Conservation (phyloP, 768 basidiomycete genomes). For the Leccinum subtestaceum region DNA sequence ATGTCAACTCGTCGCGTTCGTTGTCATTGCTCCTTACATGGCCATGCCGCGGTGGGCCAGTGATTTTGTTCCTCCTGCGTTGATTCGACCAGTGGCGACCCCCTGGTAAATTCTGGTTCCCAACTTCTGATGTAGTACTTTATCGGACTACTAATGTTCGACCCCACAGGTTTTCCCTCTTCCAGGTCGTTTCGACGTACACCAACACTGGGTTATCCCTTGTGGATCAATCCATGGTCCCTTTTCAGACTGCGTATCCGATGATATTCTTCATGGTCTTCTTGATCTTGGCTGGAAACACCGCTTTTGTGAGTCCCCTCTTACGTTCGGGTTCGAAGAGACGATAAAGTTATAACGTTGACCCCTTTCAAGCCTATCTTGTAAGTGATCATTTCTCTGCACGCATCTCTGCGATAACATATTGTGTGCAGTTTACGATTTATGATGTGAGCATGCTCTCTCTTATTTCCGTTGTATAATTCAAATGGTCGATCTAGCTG, state of each 20-base stretch:
- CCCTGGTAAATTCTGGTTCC: slow-evolving; percentile 52
- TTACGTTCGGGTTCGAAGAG: background rate
- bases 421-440: slow-evolving; percentile 62
- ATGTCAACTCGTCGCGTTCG: slow-evolving; percentile 64
- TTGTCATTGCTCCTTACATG: slow-evolving; percentile 82
- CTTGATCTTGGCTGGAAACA: slow-evolving; percentile 88
- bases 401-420: background rate
- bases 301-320: slow-evolving; percentile 75
- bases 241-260: slow-evolving; percentile 82
- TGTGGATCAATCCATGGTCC: slow-evolving; percentile 87
- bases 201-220: slow-evolving; percentile 88
- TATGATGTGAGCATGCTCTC: slow-evolving; percentile 58
- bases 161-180: slow-evolving; percentile 69
- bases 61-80: slow-evolving; percentile 58
- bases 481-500: slow-evolving; percentile 51
- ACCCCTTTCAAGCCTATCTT: slow-evolving; percentile 64
- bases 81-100: slow-evolving; percentile 52
- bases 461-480: background rate
- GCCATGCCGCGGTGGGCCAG: slow-evolving; percentile 53
- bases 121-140: background rate
- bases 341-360: background rate
- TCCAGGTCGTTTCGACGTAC: slow-evolving; percentile 83
- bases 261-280: slow-evolving; percentile 73
- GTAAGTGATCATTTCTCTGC: slow-evolving; percentile 46
- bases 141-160: background rate